These are phyloP conservation scores for Cutaneotrichosporon spelunceum DNA, from an alignment of 1,284 basidiomycete species.

Conservation along the genomic window DNA sequence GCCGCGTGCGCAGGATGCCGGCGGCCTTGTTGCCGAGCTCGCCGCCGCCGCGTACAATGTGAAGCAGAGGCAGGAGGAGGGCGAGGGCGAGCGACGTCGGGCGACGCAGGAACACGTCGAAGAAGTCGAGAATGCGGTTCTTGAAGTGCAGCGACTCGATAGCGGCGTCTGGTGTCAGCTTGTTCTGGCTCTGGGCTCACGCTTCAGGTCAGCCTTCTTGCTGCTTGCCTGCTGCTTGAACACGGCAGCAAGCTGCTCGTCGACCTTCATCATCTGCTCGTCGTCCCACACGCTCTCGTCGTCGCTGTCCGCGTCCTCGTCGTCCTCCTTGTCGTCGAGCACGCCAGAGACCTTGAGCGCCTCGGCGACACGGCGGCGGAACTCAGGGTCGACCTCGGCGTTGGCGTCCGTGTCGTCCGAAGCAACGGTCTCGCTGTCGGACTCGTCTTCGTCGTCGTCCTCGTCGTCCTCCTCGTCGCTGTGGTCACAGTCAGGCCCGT, in stretches of 20 bases:
- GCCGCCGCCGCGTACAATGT: slow-evolving; percentile 61
- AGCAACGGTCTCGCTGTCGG: slow-evolving; percentile 40
- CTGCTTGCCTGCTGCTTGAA: slow-evolving; percentile 63
- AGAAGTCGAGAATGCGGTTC: slow-evolving; percentile 85
- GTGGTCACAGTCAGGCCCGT: slow-evolving; percentile 29
- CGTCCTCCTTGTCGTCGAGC: slow-evolving; percentile 49
- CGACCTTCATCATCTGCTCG: slow-evolving; percentile 95
- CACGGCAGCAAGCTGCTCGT: slow-evolving; percentile 85
- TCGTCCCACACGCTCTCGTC: slow-evolving; percentile 79
- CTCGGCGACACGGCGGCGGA: slow-evolving; percentile 72
- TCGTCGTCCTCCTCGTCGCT: slow-evolving; percentile 55
- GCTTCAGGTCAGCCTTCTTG: slow-evolving; percentile 28
- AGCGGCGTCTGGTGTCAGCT: slow-evolving; percentile 35
- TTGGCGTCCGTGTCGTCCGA: slow-evolving; percentile 48
- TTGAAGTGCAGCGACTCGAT: slow-evolving; percentile 86
- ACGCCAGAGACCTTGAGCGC: slow-evolving; percentile 72
- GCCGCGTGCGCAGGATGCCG: slow-evolving; percentile 68
- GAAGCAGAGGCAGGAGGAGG: slow-evolving; percentile 71
- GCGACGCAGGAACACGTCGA: slow-evolving; percentile 76
- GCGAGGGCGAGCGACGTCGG: slow-evolving; percentile 68
- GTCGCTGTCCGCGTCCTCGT: slow-evolving; percentile 32
- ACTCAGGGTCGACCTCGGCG: slow-evolving; percentile 61
- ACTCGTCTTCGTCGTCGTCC: slow-evolving; percentile 39
- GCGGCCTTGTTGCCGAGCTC: slow-evolving; percentile 82
- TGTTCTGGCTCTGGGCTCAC: background rate